phyloP scores from a whole-genome alignment of 192 early-diverging fungal genomes.

The Dimargaris cristalligena region DNA sequence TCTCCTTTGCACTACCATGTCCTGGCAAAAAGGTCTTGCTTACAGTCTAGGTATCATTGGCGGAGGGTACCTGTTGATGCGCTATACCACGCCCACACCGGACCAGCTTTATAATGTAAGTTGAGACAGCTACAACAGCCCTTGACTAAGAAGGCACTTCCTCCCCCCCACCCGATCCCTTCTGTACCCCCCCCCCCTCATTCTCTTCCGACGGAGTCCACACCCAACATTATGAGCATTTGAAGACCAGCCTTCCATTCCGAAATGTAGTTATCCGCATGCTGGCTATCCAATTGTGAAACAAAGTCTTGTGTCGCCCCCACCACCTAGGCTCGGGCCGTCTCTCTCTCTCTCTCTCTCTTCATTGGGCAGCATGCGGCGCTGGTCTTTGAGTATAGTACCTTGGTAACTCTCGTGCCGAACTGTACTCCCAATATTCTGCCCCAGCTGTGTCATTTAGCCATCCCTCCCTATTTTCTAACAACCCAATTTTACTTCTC shows the following conservation, averaged over 20 bases:
- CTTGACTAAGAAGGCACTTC: not conserved
- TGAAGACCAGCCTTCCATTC: not conserved
- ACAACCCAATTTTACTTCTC: not conserved
- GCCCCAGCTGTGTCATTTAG: not conserved
- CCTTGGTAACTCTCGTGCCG: no score
- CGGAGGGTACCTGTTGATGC: not conserved
- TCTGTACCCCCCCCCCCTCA: not conserved
- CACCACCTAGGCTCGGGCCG: no score
- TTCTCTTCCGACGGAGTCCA: not conserved
- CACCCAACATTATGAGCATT: not conserved
- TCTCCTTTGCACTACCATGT: not conserved
- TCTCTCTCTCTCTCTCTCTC: no score
- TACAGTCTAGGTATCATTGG: conserved; percentile 1
- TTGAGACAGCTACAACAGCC: not conserved
- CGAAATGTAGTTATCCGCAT: not conserved
- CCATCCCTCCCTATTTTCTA: not conserved
- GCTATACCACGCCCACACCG: not conserved
- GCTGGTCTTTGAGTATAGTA: no score
- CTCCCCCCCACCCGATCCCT: not conserved
- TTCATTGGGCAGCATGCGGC: no score
- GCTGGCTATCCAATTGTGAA: not conserved
- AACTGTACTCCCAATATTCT: not conserved
- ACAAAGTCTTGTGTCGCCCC: no score
- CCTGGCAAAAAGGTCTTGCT: not conserved
- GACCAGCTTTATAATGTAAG: conserved; percentile 5